phyloP scores from a whole-genome alignment of 2,329 filamentous ascomycete species.

The Saccharata proteae region DNA sequence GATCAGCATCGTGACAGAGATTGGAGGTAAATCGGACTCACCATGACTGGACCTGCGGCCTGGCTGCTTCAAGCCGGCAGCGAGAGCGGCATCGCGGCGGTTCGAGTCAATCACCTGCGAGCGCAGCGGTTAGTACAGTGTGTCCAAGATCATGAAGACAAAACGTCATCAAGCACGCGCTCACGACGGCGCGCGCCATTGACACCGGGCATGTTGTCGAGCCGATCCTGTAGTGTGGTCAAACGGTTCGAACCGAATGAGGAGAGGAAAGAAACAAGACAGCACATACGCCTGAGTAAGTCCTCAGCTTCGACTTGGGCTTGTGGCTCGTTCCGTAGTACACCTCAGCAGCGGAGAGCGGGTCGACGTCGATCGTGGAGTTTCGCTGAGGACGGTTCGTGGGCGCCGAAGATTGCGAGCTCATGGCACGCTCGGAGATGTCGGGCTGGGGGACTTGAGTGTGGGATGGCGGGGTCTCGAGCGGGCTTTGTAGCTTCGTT shows the following conservation, averaged over 20 bases:
- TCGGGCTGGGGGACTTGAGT: conserved; percentile 1
- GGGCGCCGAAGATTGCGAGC: conserved; percentile 22
- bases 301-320: conserved; percentile 37
- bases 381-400: conserved; percentile 22
- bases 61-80: conserved; percentile 16
- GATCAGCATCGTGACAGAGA: background rate
- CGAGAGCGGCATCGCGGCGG: conserved; percentile 19
- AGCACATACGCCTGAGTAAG: conserved; percentile 42
- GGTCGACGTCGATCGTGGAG: conserved; percentile 37
- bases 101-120: conserved; percentile 18
- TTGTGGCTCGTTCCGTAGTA: conserved; percentile 46
- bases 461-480: background rate
- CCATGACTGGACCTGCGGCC: conserved; percentile 26
- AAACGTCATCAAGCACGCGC: too few relatives aligned
- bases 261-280: conserved; percentile 3
- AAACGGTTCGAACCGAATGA: conserved; percentile 8
- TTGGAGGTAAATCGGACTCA: conserved; percentile 8
- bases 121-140: background rate
- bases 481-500: too few relatives aligned
- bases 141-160: background rate
- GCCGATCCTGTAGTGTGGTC: conserved; percentile 1
- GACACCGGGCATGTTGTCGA: background rate
- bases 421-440: conserved; percentile 28
- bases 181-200: too few relatives aligned
- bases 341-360: conserved; percentile 44